Base-by-base conservation (phyloP, 176 grass and related monocot species). In the Ensete ventricosum region DNA sequence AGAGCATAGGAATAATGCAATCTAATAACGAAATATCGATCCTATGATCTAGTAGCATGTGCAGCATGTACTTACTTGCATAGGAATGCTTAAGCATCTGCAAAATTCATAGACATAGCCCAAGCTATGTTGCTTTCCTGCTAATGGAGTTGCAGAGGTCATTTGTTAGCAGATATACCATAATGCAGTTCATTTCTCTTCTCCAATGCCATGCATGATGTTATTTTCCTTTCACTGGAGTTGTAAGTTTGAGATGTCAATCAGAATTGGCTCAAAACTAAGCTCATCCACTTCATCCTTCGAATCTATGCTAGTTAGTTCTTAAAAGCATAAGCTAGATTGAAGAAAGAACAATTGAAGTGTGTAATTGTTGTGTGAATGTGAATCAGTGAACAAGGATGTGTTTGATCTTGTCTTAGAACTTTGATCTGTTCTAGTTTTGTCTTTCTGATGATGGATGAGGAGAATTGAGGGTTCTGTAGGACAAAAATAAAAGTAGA, bases 311-410 rank as follows among this genome's bases (percentile, higher is more conserved):
- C 62, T 23, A 22, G n/a, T 64, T 22, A 51, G 1, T n/a, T 19
- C 14, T 8, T 19, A 48, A 50, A 69, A 49, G n/a, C 14, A 1
- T 52, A 9, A 9, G 43, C 0, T 52, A 22, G 8, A 71, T 2
- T 71, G 17, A 50, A n/a, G 13, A 27, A 12, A 14, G 49, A 70
- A 48, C 4, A 71, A 60, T 60, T 16, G 2, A 12, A 16, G 54
- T 12, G 14, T 12, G 14, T 16, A 60, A 8, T 17, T 60, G 57
- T 6, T 60, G 57, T n/a, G 43, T 1, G 7, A 20, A 13, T 50
- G 34, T 73, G 71, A 73, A 55, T 55, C 20, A 24, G 70, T 73
- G 70, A 54, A 14, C 49, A 24, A 73, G 2, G 34, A 53, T 54
- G 11, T 27, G 71, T 53, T 25, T 25, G 24, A 25, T 25, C 24